Evolutionary conservation across 768 basidiomycete species (phyloP).

Genomic region (Pluteus cervinus): DNA sequence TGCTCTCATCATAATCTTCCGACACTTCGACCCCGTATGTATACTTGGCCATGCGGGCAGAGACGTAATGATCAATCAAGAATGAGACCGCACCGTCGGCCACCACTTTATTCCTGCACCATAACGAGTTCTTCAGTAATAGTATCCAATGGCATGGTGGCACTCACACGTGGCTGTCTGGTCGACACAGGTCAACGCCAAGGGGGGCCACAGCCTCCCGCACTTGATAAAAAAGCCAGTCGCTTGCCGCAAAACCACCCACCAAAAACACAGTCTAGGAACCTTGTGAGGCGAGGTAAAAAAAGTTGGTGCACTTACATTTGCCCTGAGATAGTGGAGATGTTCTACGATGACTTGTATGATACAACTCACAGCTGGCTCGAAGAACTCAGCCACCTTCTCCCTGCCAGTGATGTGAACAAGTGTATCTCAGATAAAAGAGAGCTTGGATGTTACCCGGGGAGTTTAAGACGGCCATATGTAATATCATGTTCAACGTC

Average conservation of each 20-base stretch:
- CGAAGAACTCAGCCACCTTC: conserved; percentile 36
- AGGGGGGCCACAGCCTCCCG: conserved; percentile 21
- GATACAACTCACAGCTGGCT: conserved; percentile 33
- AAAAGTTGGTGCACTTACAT: not conserved
- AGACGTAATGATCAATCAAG: conserved; percentile 12
- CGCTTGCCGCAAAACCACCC: conserved; percentile 41
- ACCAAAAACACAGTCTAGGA: conserved; percentile 28
- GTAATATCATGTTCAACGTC: conserved; percentile 28
- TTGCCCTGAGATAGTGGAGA: conserved; percentile 22
- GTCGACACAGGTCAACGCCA: conserved; percentile 27
- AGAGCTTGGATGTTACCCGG: conserved; percentile 12
- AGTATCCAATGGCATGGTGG: not conserved
- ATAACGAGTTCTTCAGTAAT: not conserved
- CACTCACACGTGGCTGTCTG: conserved; percentile 40
- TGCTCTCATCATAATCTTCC: conserved; percentile 9
- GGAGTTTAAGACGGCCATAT: conserved; percentile 32
- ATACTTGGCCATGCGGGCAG: conserved; percentile 9
- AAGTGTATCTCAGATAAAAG: not conserved
- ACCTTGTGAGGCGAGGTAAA: not conserved
- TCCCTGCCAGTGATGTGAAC: conserved; percentile 15
- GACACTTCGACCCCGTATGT: conserved; percentile 10
- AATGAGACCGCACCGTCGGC: conserved; percentile 15
- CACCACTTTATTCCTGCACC: conserved; percentile 13
- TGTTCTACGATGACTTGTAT: conserved; percentile 26
- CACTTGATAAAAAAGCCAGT: conserved; percentile 34